Evolutionary conservation across 176 grass and related monocot genomes (phyloP), one percentile per base, ranked within the genome.

Genomic region (Canna indica): DNA sequence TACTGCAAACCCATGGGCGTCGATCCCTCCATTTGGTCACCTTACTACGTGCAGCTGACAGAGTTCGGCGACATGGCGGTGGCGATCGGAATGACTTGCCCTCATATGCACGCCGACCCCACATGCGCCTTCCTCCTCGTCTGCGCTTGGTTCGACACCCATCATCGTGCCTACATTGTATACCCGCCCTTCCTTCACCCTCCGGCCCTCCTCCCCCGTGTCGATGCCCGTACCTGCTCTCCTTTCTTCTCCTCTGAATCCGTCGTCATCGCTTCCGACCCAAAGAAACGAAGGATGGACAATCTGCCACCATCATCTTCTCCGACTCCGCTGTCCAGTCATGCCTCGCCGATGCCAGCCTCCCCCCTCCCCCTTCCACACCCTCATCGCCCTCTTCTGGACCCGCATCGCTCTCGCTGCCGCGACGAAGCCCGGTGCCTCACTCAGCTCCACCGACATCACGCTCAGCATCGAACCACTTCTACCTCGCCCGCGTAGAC

Each of bases 21-120:
- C 14, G 83, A 91, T 9, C 70, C 83, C 0, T 88, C 70, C 83
- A 77, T 88, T 77, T 96, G 91, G 91, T 91, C 91, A 6, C 88
- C 91, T 12, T 96, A 73, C 80, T 96, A 83, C 83, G 46, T 96
- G 20, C 85, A 96, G 91, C 88, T 91, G 60, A 96, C 88, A 25
- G 85, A 88, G 73, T 96, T 96, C 70, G 62, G 76, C 9, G 91
- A 95, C 77, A 90, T 85, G 35, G 84, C 87, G 50, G 76, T 74
- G 75, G 81, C 82, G 57, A n/a, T n/a, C n/a, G n/a, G n/a, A n/a
- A n/a, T n/a, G n/a, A n/a, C n/a, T n/a, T n/a, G n/a, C n/a, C n/a
- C n/a, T n/a, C n/a, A n/a, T n/a, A n/a, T n/a, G n/a, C n/a, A n/a
- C n/a, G n/a, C n/a, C n/a, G n/a, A n/a, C n/a, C n/a, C n/a, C n/a